These are phyloP conservation scores for Marasmius oreades DNA, from an alignment of 1,284 basidiomycete species.

Conservation along the genomic window DNA sequence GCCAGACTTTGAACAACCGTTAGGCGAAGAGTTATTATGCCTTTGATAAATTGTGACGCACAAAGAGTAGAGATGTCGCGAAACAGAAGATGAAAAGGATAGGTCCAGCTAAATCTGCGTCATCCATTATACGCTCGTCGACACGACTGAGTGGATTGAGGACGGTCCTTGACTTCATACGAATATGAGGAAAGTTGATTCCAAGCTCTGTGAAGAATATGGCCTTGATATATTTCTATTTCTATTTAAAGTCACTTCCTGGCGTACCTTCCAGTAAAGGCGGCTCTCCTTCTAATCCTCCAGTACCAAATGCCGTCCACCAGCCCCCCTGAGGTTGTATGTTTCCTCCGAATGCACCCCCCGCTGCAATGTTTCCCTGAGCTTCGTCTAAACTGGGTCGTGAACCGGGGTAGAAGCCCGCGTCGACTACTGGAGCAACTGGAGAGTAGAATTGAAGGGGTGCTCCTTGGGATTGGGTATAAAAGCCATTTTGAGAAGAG, in stretches of 20 bases:
- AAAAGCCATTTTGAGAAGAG: slow-evolving; percentile 56
- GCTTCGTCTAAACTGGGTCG: slow-evolving; percentile 68
- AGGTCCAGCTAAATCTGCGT: slow-evolving; percentile 96
- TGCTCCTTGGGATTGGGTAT: slow-evolving; percentile 48
- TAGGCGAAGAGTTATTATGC: not conserved
- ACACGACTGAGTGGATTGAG: slow-evolving; percentile 88
- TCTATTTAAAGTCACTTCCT: not conserved
- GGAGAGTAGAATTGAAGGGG: slow-evolving; percentile 73
- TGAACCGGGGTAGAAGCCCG: slow-evolving; percentile 60
- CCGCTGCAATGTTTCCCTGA: slow-evolving; percentile 51
- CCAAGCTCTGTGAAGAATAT: slow-evolving; percentile 74
- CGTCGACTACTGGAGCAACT: slow-evolving; percentile 43
- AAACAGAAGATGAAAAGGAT: slow-evolving; percentile 95
- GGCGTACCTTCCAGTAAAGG: slow-evolving; percentile 84
- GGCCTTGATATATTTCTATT: slow-evolving; percentile 4
- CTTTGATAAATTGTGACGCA: slow-evolving; percentile 39
- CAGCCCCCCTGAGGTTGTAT: slow-evolving; percentile 74
- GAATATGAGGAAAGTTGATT: slow-evolving; percentile 96
- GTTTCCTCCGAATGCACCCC: slow-evolving; percentile 59
- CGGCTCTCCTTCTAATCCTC: slow-evolving; percentile 93
- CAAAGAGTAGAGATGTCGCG: slow-evolving; percentile 86
- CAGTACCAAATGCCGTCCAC: slow-evolving; percentile 96
- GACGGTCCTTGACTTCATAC: slow-evolving; percentile 91
- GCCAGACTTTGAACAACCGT: slow-evolving; percentile 67
- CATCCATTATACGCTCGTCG: slow-evolving; percentile 98